phyloP scores from a whole-genome alignment of 2,329 filamentous ascomycete genomes.

The Fusarium bulbicola region DNA sequence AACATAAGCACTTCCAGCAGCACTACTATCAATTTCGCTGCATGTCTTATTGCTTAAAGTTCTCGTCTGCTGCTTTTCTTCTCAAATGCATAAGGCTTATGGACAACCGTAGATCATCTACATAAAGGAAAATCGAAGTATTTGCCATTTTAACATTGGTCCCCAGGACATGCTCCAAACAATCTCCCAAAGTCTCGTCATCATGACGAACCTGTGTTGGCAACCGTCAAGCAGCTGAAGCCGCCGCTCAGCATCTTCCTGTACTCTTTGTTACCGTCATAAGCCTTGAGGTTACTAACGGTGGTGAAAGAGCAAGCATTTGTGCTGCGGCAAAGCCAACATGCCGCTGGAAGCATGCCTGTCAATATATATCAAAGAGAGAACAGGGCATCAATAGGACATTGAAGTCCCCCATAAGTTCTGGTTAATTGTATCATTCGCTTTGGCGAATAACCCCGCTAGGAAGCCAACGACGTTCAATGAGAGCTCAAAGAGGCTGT shows the following conservation, averaged over 20 bases:
- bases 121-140: not conserved
- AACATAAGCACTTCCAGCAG: no score
- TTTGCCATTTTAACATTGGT: not conserved
- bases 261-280: no score
- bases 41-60: no score
- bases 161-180: not conserved
- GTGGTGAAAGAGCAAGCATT: not conserved
- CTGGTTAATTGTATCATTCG: not conserved
- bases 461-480: not conserved
- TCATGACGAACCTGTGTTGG: not conserved
- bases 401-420: not conserved
- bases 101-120: not conserved
- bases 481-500: not conserved
- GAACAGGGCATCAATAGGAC: not conserved
- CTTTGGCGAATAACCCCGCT: accelerated
- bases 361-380: not conserved
- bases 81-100: no score
- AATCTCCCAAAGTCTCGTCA: not conserved
- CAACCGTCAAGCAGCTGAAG: not conserved
- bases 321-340: not conserved
- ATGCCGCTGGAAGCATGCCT: not conserved
- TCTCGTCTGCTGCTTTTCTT: no score
- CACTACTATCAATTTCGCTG: no score
- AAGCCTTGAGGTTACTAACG: not conserved
- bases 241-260: not conserved